phyloP scores from a whole-genome alignment of 495 filamentous ascomycete genomes.

The Aspergillus carlsbadensis region DNA sequence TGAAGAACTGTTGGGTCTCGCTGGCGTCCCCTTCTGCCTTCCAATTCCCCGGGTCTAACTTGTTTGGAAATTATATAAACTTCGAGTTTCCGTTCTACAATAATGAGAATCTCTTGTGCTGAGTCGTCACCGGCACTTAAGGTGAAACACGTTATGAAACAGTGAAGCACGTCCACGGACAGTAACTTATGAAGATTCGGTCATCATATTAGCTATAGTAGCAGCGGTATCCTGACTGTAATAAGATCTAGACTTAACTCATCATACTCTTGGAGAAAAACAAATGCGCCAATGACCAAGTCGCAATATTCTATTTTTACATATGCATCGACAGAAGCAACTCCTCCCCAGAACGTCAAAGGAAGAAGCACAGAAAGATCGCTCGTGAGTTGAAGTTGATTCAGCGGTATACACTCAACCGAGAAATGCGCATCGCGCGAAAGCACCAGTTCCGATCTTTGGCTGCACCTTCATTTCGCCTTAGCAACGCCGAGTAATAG shows the following conservation, averaged over 20 bases:
- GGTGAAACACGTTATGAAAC: not conserved
- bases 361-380: slow-evolving; percentile 7
- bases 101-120: too few species aligned
- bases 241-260: slow-evolving; percentile 28
- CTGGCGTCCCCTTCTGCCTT: too few species aligned
- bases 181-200: not conserved
- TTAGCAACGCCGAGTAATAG: slow-evolving; percentile 28
- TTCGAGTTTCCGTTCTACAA: too few species aligned
- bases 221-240: slow-evolving; percentile 6
- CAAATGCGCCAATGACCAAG: slow-evolving; percentile 44
- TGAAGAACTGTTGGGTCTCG: too few species aligned
- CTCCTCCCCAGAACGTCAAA: slow-evolving; percentile 18
- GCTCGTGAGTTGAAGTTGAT: not conserved
- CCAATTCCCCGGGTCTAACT: not conserved
- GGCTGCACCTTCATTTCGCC: slow-evolving; percentile 27
- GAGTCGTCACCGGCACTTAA: not conserved
- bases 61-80: too few species aligned
- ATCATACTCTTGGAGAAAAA: slow-evolving; percentile 44
- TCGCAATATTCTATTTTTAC: slow-evolving; percentile 48
- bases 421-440: slow-evolving; percentile 20
- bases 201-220: slow-evolving; percentile 8
- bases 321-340: slow-evolving; percentile 31
- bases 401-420: slow-evolving; percentile 4
- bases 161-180: not conserved
- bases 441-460: slow-evolving; percentile 25